These are phyloP conservation scores for Cutaneotrichosporon sp. DNA, from an alignment of 1,284 basidiomycete genomes.

Conservation along the genomic window DNA sequence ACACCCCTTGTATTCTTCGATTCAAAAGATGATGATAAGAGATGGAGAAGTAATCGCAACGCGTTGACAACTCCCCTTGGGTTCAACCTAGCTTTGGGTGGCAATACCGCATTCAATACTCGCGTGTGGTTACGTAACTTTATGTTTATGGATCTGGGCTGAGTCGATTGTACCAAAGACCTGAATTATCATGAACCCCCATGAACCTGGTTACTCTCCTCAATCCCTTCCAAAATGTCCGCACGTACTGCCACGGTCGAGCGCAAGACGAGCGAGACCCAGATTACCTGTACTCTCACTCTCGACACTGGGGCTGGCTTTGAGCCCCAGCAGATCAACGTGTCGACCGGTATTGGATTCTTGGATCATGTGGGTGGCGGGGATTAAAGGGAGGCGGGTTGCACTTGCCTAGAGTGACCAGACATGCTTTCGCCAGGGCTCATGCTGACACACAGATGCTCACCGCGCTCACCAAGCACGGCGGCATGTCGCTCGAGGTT, in stretches of 20 bases:
- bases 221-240: slow-evolving; percentile 27
- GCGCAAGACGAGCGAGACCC: slow-evolving; percentile 89
- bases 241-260: slow-evolving; percentile 65
- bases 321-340: slow-evolving; percentile 71
- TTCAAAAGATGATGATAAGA: too few species aligned
- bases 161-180: neutral
- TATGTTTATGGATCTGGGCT: neutral
- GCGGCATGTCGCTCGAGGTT: slow-evolving; percentile 83
- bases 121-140: too few species aligned
- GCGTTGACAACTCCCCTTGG: too few species aligned
- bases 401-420: neutral
- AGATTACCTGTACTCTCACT: slow-evolving; percentile 76
- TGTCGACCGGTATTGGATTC: slow-evolving; percentile 96
- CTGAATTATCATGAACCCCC: neutral
- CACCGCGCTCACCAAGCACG: slow-evolving; percentile 89
- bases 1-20: too few species aligned
- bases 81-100: too few species aligned
- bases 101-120: too few species aligned
- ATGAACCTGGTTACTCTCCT: neutral
- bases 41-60: too few species aligned
- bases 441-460: slow-evolving; percentile 68
- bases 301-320: slow-evolving; percentile 75
- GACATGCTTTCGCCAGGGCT: too few species aligned
- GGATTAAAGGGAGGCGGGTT: too few species aligned
- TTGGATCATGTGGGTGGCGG: slow-evolving; percentile 79